These are phyloP conservation scores for Calonectria montana DNA, from an alignment of 2,329 filamentous ascomycete genomes.

Conservation along the genomic window DNA sequence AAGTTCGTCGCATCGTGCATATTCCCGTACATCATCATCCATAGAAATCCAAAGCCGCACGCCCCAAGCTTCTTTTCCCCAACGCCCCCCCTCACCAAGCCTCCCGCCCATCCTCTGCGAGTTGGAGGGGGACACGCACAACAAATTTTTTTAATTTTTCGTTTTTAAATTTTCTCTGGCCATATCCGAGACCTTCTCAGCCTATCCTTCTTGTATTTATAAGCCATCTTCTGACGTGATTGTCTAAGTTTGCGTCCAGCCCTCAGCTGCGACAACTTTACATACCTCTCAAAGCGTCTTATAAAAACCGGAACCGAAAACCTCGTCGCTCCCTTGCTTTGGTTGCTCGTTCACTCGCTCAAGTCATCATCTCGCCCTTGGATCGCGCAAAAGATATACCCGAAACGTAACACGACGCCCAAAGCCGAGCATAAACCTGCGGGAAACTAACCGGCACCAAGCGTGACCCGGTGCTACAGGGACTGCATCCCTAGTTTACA, in stretches of 20 bases:
- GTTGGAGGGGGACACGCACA: neutral
- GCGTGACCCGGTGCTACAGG: slow-evolving; percentile 27
- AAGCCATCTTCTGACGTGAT: slow-evolving; percentile 31
- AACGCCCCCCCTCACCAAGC: neutral
- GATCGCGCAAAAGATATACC: slow-evolving; percentile 38
- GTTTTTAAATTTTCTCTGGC: slow-evolving; percentile 23
- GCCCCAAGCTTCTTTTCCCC: slow-evolving; percentile 6
- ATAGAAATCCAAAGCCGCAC: neutral
- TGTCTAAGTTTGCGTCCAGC: slow-evolving; percentile 21
- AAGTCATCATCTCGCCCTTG: slow-evolving; percentile 23
- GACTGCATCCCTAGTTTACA: slow-evolving; percentile 33
- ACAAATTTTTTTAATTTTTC: slow-evolving; percentile 31
- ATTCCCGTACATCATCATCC: neutral
- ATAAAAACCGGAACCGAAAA: slow-evolving; percentile 1
- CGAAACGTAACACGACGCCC: slow-evolving; percentile 16
- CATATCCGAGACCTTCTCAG: neutral
- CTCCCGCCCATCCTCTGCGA: slow-evolving; percentile 1
- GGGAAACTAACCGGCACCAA: slow-evolving; percentile 4
- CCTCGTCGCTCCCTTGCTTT: neutral
- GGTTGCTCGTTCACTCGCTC: neutral
- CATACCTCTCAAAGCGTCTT: neutral
- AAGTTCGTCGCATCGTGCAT: neutral
- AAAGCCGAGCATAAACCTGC: neutral
- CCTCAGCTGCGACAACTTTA: neutral
- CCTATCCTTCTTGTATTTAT: neutral